A percentile compares a stretch with the other conserved stretches of the same genome.
These are phyloP conservation scores for Teratosphaeriaceae sp. DNA, from an alignment of 2,329 filamentous ascomycete species.

Conservation along the genomic window DNA sequence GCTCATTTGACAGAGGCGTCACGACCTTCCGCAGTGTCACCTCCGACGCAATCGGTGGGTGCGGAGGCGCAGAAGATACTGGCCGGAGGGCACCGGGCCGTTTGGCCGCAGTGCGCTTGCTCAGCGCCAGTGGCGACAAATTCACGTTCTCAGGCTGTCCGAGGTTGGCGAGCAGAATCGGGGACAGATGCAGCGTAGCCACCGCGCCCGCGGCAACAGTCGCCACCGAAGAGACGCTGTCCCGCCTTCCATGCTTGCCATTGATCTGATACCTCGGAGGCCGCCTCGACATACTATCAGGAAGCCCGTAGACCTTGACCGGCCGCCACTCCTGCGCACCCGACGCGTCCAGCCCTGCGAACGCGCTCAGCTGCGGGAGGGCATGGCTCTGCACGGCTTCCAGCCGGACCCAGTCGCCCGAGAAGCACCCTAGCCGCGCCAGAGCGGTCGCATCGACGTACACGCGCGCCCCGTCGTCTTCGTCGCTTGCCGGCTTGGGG, in stretches of 20 bases:
- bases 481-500: constrained; percentile 74
- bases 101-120: constrained; percentile 35
- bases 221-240: constrained; percentile 48
- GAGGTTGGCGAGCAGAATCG: constrained; percentile 79
- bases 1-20: constrained; percentile 81
- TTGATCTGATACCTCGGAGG: constrained; percentile 49
- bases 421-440: constrained; percentile 90
- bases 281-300: constrained; percentile 59
- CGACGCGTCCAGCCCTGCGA: constrained; percentile 59
- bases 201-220: constrained; percentile 45
- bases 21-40: constrained; percentile 84
- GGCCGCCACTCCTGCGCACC: constrained; percentile 71
- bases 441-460: constrained; percentile 86
- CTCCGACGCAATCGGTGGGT: constrained; percentile 61
- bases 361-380: constrained; percentile 58
- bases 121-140: constrained; percentile 55
- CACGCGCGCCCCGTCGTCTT: constrained; percentile 78
- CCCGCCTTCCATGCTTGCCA: constrained; percentile 41
- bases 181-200: constrained; percentile 67
- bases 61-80: constrained; percentile 34
- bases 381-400: constrained; percentile 71
- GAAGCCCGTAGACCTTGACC: constrained; percentile 81
- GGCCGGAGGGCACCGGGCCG: constrained; percentile 24
- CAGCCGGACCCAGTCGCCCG: constrained; percentile 90
- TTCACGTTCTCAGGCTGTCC: constrained; percentile 71